These are phyloP conservation scores for Dictyostelium capitatum DNA, from an alignment of 78 protist species.

Conservation along the genomic window DNA sequence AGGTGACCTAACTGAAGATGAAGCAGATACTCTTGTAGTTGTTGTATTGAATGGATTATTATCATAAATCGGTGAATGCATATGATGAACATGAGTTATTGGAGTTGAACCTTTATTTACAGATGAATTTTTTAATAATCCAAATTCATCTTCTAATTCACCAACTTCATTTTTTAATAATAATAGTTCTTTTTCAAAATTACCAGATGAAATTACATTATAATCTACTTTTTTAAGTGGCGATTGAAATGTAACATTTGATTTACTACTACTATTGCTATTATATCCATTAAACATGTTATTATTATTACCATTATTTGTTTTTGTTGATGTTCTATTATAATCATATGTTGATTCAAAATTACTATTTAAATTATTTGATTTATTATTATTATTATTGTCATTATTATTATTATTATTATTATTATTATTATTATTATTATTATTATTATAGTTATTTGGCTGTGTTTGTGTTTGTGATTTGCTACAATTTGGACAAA, in stretches of 20 bases:
- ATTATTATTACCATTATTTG: not conserved
- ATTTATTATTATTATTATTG: not conserved
- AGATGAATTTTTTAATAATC: conserved; percentile 1
- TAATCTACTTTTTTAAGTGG: conserved; percentile 29
- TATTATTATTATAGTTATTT: not conserved
- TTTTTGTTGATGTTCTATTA: conserved; percentile 19
- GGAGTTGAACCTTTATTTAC: not conserved
- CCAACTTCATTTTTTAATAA: conserved; percentile 35
- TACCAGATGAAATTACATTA: conserved; percentile 36
- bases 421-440: not conserved
- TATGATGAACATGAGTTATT: not conserved
- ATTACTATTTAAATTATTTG: not conserved
- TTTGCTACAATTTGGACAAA: conserved; percentile 4
- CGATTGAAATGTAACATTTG: not conserved
- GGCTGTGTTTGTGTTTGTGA: not conserved
- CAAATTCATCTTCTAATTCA: conserved; percentile 51
- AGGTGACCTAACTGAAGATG: not conserved
- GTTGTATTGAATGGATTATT: too few relatives aligned
- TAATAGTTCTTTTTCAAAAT: conserved; percentile 15
- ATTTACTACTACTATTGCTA: not conserved
- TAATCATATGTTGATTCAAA: not conserved
- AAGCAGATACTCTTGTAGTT: not conserved
- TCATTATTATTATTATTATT: not conserved
- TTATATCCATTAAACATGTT: not conserved
- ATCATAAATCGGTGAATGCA: too few relatives aligned